Percentiles rank a stretch among this genome's conserved stretches.
Evolutionary conservation across 768 basidiomycete genomes (phyloP).

Genomic region (Boletus insuetus): DNA sequence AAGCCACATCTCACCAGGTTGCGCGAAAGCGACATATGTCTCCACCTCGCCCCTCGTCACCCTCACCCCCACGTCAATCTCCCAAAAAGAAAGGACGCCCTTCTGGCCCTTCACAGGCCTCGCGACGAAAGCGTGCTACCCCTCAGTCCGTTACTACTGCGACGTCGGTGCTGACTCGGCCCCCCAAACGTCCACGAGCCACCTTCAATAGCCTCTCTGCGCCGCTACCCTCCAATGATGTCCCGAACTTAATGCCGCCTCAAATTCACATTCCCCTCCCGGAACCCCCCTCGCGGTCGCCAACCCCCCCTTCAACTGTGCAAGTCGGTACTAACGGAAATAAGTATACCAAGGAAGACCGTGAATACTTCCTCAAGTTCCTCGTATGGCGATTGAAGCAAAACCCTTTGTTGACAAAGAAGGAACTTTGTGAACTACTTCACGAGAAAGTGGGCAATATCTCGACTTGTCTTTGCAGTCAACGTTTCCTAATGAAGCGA

Average conservation of each 20-base stretch:
- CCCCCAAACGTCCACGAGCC: constrained; percentile 30
- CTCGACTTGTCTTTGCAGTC: background rate
- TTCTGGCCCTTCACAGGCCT: constrained; percentile 22
- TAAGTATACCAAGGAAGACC: constrained; percentile 65
- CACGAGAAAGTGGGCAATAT: constrained; percentile 46
- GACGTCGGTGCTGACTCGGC: constrained; percentile 23
- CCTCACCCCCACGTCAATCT: constrained; percentile 25
- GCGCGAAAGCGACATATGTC: constrained; percentile 38
- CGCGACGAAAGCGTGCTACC: constrained; percentile 24
- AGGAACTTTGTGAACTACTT: constrained; percentile 52
- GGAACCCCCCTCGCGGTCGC: constrained; percentile 64
- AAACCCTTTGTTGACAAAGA: constrained; percentile 51
- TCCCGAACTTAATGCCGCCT: constrained; percentile 56
- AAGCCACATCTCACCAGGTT: constrained; percentile 22
- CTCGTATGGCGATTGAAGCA: constrained; percentile 58
- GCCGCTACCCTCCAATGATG: constrained; percentile 29
- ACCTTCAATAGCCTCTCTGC: constrained; percentile 64
- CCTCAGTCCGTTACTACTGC: constrained; percentile 18
- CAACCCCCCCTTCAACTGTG: constrained; percentile 57
- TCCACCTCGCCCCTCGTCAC: background rate
- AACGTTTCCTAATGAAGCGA: constrained; percentile 8
- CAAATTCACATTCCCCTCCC: constrained; percentile 59
- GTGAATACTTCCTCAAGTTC: constrained; percentile 64
- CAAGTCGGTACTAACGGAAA: constrained; percentile 50
- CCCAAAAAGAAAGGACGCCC: constrained; percentile 23